A percentile compares a stretch with the other conserved stretches of the same genome.
These are phyloP conservation scores for Pyricularia pennisetigena DNA, from an alignment of 2,329 filamentous ascomycete species.

Conservation along the genomic window DNA sequence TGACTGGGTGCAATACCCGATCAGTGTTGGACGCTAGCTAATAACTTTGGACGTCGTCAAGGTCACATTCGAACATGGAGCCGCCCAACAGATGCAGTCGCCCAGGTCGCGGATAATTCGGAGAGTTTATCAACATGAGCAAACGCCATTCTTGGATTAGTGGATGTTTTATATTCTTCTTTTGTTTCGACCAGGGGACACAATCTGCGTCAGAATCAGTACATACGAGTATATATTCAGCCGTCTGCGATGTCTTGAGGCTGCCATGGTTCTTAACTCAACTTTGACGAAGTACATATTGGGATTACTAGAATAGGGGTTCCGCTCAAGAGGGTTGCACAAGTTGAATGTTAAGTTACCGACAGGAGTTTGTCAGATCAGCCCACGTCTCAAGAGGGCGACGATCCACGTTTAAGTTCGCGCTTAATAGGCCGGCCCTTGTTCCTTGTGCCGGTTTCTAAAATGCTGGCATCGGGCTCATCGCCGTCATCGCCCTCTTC, in stretches of 20 bases:
- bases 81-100: slow-evolving; percentile 27
- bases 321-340: not conserved
- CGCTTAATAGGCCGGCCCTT: not conserved
- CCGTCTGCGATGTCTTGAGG: not conserved
- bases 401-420: not conserved
- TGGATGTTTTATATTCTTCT: not conserved
- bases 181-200: not conserved
- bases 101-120: slow-evolving; percentile 12
- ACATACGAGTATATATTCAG: not conserved
- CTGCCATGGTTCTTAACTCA: too few relatives aligned
- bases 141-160: not conserved
- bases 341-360: not conserved
- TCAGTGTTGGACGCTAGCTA: not conserved
- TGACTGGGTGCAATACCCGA: not conserved
- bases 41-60: slow-evolving; percentile 8
- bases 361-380: not conserved
- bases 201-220: not conserved
- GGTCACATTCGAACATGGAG: slow-evolving; percentile 32
- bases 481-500: not conserved
- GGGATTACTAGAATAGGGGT: not conserved
- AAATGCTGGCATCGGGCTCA: slow-evolving; percentile 4
- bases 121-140: not conserved
- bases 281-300: not conserved
- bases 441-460: slow-evolving; percentile 1
- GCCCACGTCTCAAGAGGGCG: not conserved